phyloP scores from a whole-genome alignment of 129 eudicot genomes.

The Lactuca sativa region DNA sequence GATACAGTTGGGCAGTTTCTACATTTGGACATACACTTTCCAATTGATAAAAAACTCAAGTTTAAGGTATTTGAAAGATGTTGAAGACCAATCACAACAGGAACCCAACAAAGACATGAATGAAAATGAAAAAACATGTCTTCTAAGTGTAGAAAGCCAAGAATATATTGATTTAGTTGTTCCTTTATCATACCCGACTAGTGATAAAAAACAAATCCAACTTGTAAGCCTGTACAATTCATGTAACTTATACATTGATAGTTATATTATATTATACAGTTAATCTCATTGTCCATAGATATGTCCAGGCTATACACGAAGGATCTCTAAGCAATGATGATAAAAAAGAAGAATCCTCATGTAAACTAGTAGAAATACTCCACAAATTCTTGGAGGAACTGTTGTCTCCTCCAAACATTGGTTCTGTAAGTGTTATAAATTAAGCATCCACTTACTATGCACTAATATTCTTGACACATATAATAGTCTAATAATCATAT shows the following conservation, averaged over 20 bases:
- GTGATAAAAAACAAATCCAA: conserved; percentile 32
- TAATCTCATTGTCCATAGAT: neutral
- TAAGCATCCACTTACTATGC: neutral
- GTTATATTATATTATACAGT: neutral
- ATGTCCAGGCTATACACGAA: conserved; percentile 32
- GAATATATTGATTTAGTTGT: conserved; percentile 35
- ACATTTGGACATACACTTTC: conserved; percentile 77
- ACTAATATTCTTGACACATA: neutral
- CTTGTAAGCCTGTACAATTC: conserved; percentile 23
- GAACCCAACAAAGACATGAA: conserved; percentile 56
- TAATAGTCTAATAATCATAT: neutral
- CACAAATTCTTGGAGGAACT: conserved; percentile 59
- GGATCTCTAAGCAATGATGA: conserved; percentile 23
- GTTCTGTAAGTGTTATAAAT: conserved; percentile 52
- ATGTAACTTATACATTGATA: too few species aligned
- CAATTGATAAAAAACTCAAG: conserved; percentile 62
- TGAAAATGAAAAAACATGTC: conserved; percentile 51
- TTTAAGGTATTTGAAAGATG: conserved; percentile 31
- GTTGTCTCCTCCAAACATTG: conserved; percentile 81
- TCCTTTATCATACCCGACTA: conserved; percentile 32
- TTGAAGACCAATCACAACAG: conserved; percentile 26
- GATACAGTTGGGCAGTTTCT: conserved; percentile 71
- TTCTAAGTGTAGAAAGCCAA: conserved; percentile 41
- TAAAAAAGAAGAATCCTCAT: conserved; percentile 28
- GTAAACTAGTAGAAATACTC: conserved; percentile 36